phyloP scores from a whole-genome alignment of 2,329 filamentous ascomycete species.

The Cladophialophora yegresii region DNA sequence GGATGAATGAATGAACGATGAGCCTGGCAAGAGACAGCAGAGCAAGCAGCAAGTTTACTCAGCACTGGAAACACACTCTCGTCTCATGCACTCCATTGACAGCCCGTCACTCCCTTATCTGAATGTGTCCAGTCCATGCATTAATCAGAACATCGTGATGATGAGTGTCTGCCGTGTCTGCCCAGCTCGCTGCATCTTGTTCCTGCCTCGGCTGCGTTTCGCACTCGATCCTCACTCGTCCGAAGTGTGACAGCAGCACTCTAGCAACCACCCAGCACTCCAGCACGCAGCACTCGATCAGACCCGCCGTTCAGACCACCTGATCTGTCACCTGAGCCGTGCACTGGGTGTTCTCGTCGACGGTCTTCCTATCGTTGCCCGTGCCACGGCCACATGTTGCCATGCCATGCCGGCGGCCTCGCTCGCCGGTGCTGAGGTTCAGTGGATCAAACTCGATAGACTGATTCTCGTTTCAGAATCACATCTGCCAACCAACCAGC shows the following conservation, averaged over 20 bases:
- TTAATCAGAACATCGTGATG: background rate
- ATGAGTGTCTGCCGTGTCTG: background rate
- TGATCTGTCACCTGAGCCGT: conserved; percentile 29
- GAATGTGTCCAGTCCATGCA: background rate
- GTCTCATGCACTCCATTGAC: no score
- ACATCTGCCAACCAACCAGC: conserved; percentile 29
- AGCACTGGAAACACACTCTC: background rate
- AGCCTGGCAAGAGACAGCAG: no score
- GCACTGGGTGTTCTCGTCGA: background rate
- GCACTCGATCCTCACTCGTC: conserved; percentile 21
- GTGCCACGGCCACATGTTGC: conserved; percentile 5
- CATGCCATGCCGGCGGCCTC: conserved; percentile 1
- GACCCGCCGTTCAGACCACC: conserved; percentile 11
- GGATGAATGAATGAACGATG: background rate
- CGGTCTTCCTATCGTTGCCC: background rate
- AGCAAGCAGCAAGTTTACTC: no score
- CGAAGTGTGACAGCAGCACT: conserved; percentile 22
- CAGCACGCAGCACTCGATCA: background rate
- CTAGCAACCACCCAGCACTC: background rate
- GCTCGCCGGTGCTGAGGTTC: background rate
- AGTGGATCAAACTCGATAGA: conserved; percentile 10
- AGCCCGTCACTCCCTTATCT: background rate
- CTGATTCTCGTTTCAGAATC: conserved; percentile 24
- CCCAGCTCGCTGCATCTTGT: background rate
- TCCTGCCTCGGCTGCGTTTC: conserved; percentile 1